A percentile compares a stretch with the other conserved stretches of the same genome.
Conservation (phyloP, 176 grass and related monocot genomes). For the Triticum monococcum region DNA sequence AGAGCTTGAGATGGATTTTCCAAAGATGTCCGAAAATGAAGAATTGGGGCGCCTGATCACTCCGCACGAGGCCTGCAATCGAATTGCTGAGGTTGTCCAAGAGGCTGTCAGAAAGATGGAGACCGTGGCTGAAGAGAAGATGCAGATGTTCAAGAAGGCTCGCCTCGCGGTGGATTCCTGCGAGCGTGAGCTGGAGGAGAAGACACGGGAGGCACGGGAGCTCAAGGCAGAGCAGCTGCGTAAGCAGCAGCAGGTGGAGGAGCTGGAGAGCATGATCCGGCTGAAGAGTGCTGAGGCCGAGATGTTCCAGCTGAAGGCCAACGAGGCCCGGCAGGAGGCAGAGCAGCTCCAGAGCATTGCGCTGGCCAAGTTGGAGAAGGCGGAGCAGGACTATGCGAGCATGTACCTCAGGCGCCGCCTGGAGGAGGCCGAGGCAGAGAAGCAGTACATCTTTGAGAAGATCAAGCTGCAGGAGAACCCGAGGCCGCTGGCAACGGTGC, state of each 20-base stretch:
- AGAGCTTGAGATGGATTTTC: conserved; percentile 68
- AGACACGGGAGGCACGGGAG: conserved; percentile 53
- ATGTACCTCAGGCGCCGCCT: conserved; percentile 76
- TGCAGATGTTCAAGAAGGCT: conserved; percentile 50
- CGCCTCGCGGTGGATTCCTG: conserved; percentile 52
- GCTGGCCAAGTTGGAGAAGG: conserved; percentile 68
- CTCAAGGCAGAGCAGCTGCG: conserved; percentile 46
- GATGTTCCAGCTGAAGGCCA: conserved; percentile 94
- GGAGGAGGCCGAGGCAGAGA: conserved; percentile 92
- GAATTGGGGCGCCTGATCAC: conserved; percentile 68
- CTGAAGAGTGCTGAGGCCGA: conserved; percentile 80
- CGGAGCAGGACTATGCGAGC: conserved; percentile 75
- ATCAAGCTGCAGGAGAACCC: conserved; percentile 72
- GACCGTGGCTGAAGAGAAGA: conserved; percentile 71
- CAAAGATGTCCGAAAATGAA: conserved; percentile 48
- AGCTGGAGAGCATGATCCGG: conserved; percentile 68
- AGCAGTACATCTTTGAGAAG: conserved; percentile 70
- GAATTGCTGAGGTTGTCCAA: conserved; percentile 74
- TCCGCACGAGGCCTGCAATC: conserved; percentile 72
- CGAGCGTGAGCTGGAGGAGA: conserved; percentile 65
- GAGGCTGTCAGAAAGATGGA: conserved; percentile 84
- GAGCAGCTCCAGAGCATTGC: conserved; percentile 71
- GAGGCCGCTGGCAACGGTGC: not conserved
- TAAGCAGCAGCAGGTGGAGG: conserved; percentile 64
- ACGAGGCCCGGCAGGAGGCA: conserved; percentile 69